These are phyloP conservation scores for Bimuria novae-zelandiae DNA, from an alignment of 2,329 filamentous ascomycete species.

Conservation along the genomic window DNA sequence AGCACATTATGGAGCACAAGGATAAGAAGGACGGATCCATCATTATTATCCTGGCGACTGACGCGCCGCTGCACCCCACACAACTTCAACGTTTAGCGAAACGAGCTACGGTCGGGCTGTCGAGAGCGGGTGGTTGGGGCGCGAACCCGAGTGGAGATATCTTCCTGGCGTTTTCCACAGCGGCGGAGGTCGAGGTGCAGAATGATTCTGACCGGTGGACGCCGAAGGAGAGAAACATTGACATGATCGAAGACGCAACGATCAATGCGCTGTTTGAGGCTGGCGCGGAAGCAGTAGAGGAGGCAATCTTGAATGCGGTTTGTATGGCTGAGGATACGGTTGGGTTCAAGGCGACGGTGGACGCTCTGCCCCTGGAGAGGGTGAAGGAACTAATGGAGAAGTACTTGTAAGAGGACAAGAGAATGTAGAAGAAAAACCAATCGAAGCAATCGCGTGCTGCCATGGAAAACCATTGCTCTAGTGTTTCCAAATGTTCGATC, in stretches of 20 bases:
- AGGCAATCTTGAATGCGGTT: slow-evolving; percentile 68
- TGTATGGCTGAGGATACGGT: slow-evolving; percentile 65
- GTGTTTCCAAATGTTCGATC: too few relatives aligned
- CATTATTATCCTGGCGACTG: slow-evolving; percentile 65
- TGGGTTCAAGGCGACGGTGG: slow-evolving; percentile 55
- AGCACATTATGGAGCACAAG: slow-evolving; percentile 34
- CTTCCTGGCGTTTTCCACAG: slow-evolving; percentile 70
- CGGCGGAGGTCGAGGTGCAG: slow-evolving; percentile 56
- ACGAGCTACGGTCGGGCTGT: slow-evolving; percentile 65
- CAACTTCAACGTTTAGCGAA: slow-evolving; percentile 64
- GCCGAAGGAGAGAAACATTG: slow-evolving; percentile 51
- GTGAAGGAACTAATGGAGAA: slow-evolving; percentile 45
- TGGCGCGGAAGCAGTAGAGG: slow-evolving; percentile 65
- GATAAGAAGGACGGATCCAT: slow-evolving; percentile 66
- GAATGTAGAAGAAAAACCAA: background rate
- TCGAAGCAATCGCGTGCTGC: too few relatives aligned
- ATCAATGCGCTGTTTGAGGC: slow-evolving; percentile 68
- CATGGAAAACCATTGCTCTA: too few relatives aligned
- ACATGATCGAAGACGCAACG: slow-evolving; percentile 61
- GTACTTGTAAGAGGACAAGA: slow-evolving; percentile 27
- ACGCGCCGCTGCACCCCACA: slow-evolving; percentile 62
- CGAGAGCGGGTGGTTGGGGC: slow-evolving; percentile 65
- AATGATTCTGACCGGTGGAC: slow-evolving; percentile 42
- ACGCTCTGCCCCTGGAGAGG: slow-evolving; percentile 39
- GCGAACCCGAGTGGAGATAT: slow-evolving; percentile 68